Evolutionary conservation across 2,329 filamentous ascomycete genomes (phyloP).

Genomic region (Pseudogymnoascus sp.): DNA sequence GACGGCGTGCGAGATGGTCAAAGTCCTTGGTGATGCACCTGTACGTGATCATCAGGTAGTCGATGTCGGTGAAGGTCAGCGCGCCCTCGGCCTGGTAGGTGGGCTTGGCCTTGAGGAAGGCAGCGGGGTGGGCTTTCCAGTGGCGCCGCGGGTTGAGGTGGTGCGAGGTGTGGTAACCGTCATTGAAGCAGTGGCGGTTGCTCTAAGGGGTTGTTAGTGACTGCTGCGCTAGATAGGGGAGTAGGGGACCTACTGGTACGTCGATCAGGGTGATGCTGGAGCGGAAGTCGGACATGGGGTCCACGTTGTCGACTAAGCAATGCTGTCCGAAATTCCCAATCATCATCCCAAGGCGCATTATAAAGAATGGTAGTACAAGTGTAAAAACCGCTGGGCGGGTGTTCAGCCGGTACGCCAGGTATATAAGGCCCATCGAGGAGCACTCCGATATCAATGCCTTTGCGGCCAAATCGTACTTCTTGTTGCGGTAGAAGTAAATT

Average conservation of each 20-base stretch:
- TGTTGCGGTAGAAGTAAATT: constrained; percentile 60
- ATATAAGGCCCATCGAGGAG: constrained; percentile 49
- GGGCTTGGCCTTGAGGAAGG: constrained; percentile 63
- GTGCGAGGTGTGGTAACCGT: constrained; percentile 75
- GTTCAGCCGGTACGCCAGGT: constrained; percentile 44
- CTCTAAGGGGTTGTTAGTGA: constrained; percentile 42
- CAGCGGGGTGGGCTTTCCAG: constrained; percentile 71
- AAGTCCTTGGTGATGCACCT: constrained; percentile 66
- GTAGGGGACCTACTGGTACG: constrained; percentile 53
- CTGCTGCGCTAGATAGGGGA: background rate
- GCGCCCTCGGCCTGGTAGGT: constrained; percentile 60
- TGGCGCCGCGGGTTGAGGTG: constrained; percentile 71
- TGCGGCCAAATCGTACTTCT: constrained; percentile 45
- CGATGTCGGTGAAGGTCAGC: constrained; percentile 72
- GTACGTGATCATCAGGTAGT: constrained; percentile 70
- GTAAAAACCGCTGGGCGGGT: constrained; percentile 48
- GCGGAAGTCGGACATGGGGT: constrained; percentile 69
- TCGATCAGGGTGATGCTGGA: constrained; percentile 76
- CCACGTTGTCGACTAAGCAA: constrained; percentile 66
- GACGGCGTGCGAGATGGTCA: constrained; percentile 55
- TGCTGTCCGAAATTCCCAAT: constrained; percentile 81
- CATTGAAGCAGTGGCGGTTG: constrained; percentile 76
- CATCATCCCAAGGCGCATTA: constrained; percentile 67
- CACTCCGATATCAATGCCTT: constrained; percentile 56
- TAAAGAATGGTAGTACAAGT: constrained; percentile 56